Evolutionary conservation across 148 eudicot genomes (phyloP).

Genomic region (Fagopyrum esculentum): DNA sequence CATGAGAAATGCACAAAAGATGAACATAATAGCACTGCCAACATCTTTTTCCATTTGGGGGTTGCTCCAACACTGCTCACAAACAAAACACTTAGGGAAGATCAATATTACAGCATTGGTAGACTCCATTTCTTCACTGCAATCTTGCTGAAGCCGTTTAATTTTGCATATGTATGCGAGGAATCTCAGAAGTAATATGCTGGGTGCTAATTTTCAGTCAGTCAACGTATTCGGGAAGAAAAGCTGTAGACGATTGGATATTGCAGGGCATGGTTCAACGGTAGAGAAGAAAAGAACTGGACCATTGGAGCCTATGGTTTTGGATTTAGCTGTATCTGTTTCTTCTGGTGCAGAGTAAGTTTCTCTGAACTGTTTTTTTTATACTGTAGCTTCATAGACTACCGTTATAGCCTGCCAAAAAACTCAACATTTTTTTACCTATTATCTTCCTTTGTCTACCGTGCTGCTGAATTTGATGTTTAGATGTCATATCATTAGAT

Average conservation of each 20-base stretch:
- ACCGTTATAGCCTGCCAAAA: not conserved
- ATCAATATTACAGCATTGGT: too few species aligned
- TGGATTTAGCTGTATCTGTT: conserved; percentile 84
- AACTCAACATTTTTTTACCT: not conserved
- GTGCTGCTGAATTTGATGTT: not conserved
- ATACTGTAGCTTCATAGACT: not conserved
- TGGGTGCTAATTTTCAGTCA: conserved; percentile 42
- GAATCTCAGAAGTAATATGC: not conserved
- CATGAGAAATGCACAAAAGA: too few species aligned
- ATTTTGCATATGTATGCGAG: not conserved
- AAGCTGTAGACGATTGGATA: conserved; percentile 51
- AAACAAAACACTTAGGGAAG: too few species aligned
- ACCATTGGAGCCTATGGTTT: conserved; percentile 58
- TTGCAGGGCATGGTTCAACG: conserved; percentile 41
- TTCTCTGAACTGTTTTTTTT: conserved; percentile 21
- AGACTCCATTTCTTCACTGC: too few species aligned
- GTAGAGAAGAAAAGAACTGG: conserved; percentile 73
- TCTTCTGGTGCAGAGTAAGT: conserved; percentile 77
- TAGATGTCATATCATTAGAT: not conserved
- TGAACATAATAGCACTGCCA: too few species aligned
- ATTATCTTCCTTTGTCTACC: not conserved
- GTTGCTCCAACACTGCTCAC: too few species aligned
- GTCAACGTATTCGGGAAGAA: conserved; percentile 40
- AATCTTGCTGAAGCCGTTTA: too few species aligned
- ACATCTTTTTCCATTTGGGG: too few species aligned